Base-by-base conservation (phyloP, 1,139 yeast genomes). In the Candida sanyaensis region DNA sequence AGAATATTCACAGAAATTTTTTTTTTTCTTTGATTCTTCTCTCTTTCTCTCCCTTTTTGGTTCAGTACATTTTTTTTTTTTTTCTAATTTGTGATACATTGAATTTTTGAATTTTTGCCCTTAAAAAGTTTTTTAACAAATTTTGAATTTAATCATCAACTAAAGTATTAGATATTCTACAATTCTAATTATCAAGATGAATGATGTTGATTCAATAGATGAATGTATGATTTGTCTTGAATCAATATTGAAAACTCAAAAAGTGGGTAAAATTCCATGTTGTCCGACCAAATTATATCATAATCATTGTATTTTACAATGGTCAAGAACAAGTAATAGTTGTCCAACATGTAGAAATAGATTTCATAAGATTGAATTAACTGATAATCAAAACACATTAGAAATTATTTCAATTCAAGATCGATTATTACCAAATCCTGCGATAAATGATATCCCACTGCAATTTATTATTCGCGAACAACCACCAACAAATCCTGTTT, bases 161-260 rank as follows among this genome's bases (percentile, higher is more conserved):
- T 11, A 29, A 11, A 24, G 11, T 17, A 17, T 17, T 17, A 17
- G 21, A 17, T 17, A 17, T 17, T 17, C 21, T 2, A 17, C 2
- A 17, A 17, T 17, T 17, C 12, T 9, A 36, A 24, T 6, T 11
- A 24, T 6, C 11, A 36, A 12, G n/a, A 28, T 11, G 21, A 33
- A 10, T 17, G 38, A 42, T 6, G 27, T 7, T 11, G 21, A 24
- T 27, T 29, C 23, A 8, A 42, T 27, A 27, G 71, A 70, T 47
- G 78, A 74, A 47, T 80, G 85, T 55, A 68, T 80, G 28, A 78
- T 80, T 40, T 80, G 84, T 54, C 63, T 80, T 37, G 84, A 79
- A 42, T 52, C 57, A 1, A 61, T 78, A n/a, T 42, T 32, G 10
- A 17, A 29, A 6, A 27, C 39, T 11, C 53, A 58, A 4, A 42